Conservation (phyloP, 1,284 basidiomycete species). For the Pascua guehoae region DNA sequence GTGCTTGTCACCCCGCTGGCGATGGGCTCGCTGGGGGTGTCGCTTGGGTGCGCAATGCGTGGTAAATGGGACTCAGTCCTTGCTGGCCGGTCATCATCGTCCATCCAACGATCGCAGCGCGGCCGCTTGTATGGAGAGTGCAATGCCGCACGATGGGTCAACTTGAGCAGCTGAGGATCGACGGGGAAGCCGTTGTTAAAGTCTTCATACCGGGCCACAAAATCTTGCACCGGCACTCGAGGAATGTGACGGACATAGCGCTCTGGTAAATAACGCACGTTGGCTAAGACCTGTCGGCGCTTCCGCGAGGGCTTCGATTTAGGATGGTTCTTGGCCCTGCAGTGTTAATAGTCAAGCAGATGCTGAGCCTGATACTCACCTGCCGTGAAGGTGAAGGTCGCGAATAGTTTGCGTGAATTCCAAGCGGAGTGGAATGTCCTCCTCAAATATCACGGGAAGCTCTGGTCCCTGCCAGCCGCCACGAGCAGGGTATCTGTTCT, state of each 20-base stretch:
- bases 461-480: background rate
- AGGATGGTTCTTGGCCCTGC: background rate
- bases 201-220: background rate
- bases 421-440: background rate
- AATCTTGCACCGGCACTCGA: background rate
- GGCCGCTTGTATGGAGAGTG: background rate
- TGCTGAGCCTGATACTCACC: background rate
- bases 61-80: background rate
- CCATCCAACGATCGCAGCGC: background rate
- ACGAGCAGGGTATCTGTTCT: background rate
- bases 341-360: background rate
- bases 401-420: background rate
- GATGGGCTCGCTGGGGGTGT: constrained; percentile 1
- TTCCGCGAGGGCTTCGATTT: background rate
- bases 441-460: background rate
- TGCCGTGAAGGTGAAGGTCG: background rate
- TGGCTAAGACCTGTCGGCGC: background rate
- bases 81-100: background rate
- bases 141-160: background rate
- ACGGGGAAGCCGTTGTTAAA: background rate
- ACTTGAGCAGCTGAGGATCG: background rate
- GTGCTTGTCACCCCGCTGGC: background rate
- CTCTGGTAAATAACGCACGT: background rate
- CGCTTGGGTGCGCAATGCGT: constrained; percentile 3
- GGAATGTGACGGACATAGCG: background rate